A percentile compares a stretch with the other conserved stretches of the same genome.
Conservation (phyloP, 2,329 filamentous ascomycete species). For the Bipolaris zeicola region DNA sequence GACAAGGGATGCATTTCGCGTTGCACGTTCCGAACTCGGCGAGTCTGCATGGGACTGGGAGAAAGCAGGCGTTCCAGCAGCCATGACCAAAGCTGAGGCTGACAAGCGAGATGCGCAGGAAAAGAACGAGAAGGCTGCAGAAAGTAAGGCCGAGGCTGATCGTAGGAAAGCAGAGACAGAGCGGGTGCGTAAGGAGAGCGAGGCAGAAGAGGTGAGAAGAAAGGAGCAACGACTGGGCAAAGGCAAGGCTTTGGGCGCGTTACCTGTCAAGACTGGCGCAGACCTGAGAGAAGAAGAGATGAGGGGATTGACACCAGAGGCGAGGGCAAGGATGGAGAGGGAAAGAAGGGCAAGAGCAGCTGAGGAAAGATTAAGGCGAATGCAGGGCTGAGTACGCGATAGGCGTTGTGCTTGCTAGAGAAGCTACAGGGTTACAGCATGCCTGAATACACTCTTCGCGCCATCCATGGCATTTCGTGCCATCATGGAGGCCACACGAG, state of each 20-base stretch:
- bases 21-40: conserved; percentile 81
- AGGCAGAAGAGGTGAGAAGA: conserved; percentile 55
- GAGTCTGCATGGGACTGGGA: conserved; percentile 81
- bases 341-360: conserved; percentile 90
- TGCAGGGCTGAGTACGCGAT: conserved; percentile 21
- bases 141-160: conserved; percentile 65
- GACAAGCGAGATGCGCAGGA: conserved; percentile 73
- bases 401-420: not conserved
- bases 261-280: conserved; percentile 72
- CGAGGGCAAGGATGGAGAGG: conserved; percentile 80
- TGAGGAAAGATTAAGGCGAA: conserved; percentile 78
- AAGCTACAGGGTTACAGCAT: not conserved
- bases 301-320: conserved; percentile 84
- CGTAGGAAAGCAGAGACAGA: conserved; percentile 77
- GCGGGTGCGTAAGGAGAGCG: conserved; percentile 65
- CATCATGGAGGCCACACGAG: not conserved
- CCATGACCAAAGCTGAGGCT: conserved; percentile 73
- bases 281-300: conserved; percentile 84
- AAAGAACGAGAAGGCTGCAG: conserved; percentile 68
- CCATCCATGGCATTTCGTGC: not conserved
- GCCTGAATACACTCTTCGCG: not conserved
- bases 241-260: conserved; percentile 59
- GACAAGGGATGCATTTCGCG: conserved; percentile 88
- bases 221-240: conserved; percentile 57
- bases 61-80: conserved; percentile 70